Percentiles rank a stretch among this genome's conserved stretches.
These are phyloP conservation scores for Sporobolomyces roseus DNA, from an alignment of 768 basidiomycete genomes.

Conservation along the genomic window DNA sequence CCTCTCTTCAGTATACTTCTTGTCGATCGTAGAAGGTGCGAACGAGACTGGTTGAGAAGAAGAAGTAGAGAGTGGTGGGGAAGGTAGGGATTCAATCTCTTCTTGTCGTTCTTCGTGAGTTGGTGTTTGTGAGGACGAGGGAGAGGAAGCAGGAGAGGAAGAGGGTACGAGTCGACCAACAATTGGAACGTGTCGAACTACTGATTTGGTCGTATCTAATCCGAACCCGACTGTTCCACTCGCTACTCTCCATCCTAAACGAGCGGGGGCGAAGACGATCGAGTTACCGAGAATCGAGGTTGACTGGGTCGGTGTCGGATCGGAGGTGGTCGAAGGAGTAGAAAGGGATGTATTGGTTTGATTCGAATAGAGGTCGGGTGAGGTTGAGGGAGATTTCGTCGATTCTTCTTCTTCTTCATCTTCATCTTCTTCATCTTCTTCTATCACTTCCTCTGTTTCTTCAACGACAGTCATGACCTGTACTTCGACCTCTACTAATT, in stretches of 20 bases:
- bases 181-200: neutral
- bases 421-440: neutral
- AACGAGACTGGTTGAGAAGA: neutral
- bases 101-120: neutral
- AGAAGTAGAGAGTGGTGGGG: neutral
- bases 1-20: neutral
- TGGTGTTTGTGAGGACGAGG: neutral
- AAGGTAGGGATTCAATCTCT: neutral
- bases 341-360: neutral
- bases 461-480: neutral
- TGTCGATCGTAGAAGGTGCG: slow-evolving; percentile 4
- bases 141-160: neutral
- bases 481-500: neutral
- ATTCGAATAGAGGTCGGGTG: neutral
- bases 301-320: neutral
- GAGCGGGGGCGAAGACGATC: slow-evolving; percentile 1
- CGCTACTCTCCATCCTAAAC: slow-evolving; percentile 11
- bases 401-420: neutral
- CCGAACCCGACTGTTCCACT: neutral
- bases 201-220: neutral
- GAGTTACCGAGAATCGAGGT: neutral
- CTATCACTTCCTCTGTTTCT: neutral
- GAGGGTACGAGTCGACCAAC: neutral
- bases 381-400: too few relatives aligned
- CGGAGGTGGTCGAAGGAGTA: neutral